A percentile compares a stretch with the other conserved stretches of the same genome.
Conservation (phyloP, 2,329 filamentous ascomycete species). For the Curvularia sp. region DNA sequence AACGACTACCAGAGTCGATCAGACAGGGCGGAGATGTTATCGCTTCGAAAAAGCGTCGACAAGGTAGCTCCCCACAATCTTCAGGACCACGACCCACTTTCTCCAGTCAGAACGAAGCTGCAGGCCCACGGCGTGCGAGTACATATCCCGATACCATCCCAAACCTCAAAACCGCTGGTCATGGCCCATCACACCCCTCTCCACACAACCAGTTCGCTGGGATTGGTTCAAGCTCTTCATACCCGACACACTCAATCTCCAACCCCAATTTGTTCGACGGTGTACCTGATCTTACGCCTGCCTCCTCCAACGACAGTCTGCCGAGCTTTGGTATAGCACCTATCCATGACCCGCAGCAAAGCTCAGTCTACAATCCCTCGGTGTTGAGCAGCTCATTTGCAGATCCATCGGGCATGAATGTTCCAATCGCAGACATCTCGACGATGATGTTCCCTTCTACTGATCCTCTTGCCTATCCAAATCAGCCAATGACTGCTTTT, state of each 20-base stretch:
- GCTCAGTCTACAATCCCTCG: conserved; percentile 39
- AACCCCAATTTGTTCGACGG: conserved; percentile 41
- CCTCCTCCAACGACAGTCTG: conserved; percentile 41
- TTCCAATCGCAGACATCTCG: conserved; percentile 70
- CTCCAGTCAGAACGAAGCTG: conserved; percentile 34
- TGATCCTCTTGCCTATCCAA: conserved; percentile 81
- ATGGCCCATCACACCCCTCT: conserved; percentile 35
- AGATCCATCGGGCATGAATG: conserved; percentile 46
- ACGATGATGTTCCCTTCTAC: conserved; percentile 81
- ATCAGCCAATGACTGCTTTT: conserved; percentile 71
- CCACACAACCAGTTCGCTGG: conserved; percentile 40
- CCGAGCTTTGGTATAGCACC: conserved; percentile 36
- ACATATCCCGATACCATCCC: conserved; percentile 48
- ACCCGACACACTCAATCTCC: conserved; percentile 35
- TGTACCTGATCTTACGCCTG: conserved; percentile 43
- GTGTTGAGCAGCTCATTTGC: conserved; percentile 41
- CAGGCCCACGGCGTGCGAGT: conserved; percentile 40
- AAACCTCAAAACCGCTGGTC: conserved; percentile 36
- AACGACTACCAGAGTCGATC: conserved; percentile 77
- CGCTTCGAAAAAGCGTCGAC: conserved; percentile 48
- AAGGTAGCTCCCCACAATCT: conserved; percentile 47
- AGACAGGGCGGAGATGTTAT: conserved; percentile 52
- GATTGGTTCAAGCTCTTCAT: conserved; percentile 38
- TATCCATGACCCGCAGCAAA: conserved; percentile 35
- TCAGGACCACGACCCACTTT: conserved; percentile 35